These are phyloP conservation scores for Prunus salicina DNA, from an alignment of 306 rosid species.

Conservation along the genomic window DNA sequence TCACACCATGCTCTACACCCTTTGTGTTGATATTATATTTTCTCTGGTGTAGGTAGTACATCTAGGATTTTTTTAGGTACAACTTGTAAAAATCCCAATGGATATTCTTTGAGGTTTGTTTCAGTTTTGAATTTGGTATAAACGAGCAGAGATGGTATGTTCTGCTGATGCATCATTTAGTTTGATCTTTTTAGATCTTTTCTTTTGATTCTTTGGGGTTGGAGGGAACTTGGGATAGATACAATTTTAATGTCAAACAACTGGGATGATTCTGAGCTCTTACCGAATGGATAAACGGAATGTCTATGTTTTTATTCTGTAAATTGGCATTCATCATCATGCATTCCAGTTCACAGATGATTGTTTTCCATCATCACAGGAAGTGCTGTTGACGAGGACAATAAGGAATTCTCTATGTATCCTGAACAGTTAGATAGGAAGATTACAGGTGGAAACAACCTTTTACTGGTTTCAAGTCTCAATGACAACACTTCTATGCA, in stretches of 20 bases:
- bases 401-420: conserved; percentile 41
- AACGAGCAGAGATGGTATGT: too few relatives aligned
- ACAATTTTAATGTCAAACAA: background rate
- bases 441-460: conserved; percentile 44
- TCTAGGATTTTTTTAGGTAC: background rate
- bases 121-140: too few relatives aligned
- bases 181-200: background rate
- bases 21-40: background rate
- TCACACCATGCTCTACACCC: background rate
- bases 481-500: conserved; percentile 39
- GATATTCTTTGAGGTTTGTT: too few relatives aligned
- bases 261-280: background rate
- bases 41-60: background rate
- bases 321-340: background rate
- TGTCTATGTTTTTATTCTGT: background rate
- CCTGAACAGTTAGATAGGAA: conserved; percentile 54
- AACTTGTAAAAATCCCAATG: too few relatives aligned
- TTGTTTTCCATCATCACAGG: conserved; percentile 26
- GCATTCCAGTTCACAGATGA: background rate
- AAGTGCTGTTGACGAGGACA: conserved; percentile 40
- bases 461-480: conserved; percentile 40
- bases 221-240: background rate
- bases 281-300: background rate
- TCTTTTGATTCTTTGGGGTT: background rate
- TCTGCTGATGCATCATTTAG: background rate